Evolutionary conservation across 352 stramenopile species (phyloP), one percentile per base, ranked within the genome.

Genomic region (Globisporangium paddicum): DNA sequence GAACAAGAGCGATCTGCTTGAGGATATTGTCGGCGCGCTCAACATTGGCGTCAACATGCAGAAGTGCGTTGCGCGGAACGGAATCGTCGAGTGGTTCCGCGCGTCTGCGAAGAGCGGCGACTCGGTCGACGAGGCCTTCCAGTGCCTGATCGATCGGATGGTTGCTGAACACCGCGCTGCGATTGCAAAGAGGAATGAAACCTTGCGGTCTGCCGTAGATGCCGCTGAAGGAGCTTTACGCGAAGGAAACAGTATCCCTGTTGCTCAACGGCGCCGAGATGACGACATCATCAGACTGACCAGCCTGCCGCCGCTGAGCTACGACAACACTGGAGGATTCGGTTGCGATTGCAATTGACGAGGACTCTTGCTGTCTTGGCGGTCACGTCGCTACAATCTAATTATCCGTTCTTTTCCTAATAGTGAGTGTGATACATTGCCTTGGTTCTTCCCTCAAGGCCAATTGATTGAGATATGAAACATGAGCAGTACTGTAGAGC

Each of bases 1-100:
- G 7, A 96, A 96, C 68, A 95, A 96, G 67, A 89, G 83, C 53
- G 87, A 96, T 48, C 63, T 95, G 59, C 61, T 96, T 16, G 58
- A 66, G 0, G 79, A 96, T 50, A 74, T 84, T 0, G 66, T 88
- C 53, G 63, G 76, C 13, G 86, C 85, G 18, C 62, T 95, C 3
- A 71, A 89, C 46, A 74, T 88, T 8, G 86, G 86, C 21, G 82
- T 90, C 0, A 90, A 79, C 23, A 93, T 96, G 82, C 83, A 93
- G 54, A 93, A 94, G 56, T 93, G 84, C 45, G 79, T 92, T 11
- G 69, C 69, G 28, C 69, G 73, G 48, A 90, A 86, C 59, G 72
- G 77, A 16, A 92, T 92, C 44, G 51, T 89, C 13, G 80, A 92
- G 60, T 92, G 82, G 82, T 92, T 90, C 53, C 78, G 80, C 19